Evolutionary conservation across 2,329 filamentous ascomycete genomes (phyloP), one percentile per base, ranked within the genome.

Genomic region (Sordariomycetes sp.): DNA sequence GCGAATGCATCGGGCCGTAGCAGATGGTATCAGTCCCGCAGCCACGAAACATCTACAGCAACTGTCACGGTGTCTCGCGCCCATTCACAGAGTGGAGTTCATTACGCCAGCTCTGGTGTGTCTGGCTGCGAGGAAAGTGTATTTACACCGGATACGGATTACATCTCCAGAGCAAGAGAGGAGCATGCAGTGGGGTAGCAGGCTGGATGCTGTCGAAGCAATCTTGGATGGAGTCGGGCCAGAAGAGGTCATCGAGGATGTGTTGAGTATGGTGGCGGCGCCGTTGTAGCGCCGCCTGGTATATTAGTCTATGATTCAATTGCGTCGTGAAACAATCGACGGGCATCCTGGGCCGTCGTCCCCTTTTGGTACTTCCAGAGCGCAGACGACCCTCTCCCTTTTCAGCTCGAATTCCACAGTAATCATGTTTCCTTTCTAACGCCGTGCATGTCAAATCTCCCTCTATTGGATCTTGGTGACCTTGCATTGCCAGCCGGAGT

Each of bases 121-220:
- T 7, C 66, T 98, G 30, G 92, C 92, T 5, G 79, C 82, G 3
- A 76, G 76, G 40, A 96, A 96, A 61, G 73, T 94, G 17, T 98
- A 94, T 51, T 69, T 82, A 14, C 92, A 98, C 59, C 79, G 87
- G 8, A 77, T 98, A 21, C 58, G 73, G 11, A 71, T 95, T 36
- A 75, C 82, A 0, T 58, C 61, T 2, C 71, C 85, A 1, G 71
- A 76, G 40, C 75, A 78, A 37, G 92, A 96, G 61, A 71, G 87
- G 31, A 95, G 87, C 53, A 72, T 94, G 64, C 86, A 94, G 54
- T 98, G 93, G 78, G 92, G 92, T 1, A 95, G 90, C 54, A 78
- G 82, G 34, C 45, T 82, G 0, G 67, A 71, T 20, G 82, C 83
- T 4, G 75, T 95, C 2, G 67, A 72, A 42, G 66, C 70, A 12